Percentiles rank a stretch among this genome's conserved stretches.
Evolutionary conservation across 1,284 basidiomycete genomes (phyloP).

Genomic region (Cutaneotrichosporon mucoides): DNA sequence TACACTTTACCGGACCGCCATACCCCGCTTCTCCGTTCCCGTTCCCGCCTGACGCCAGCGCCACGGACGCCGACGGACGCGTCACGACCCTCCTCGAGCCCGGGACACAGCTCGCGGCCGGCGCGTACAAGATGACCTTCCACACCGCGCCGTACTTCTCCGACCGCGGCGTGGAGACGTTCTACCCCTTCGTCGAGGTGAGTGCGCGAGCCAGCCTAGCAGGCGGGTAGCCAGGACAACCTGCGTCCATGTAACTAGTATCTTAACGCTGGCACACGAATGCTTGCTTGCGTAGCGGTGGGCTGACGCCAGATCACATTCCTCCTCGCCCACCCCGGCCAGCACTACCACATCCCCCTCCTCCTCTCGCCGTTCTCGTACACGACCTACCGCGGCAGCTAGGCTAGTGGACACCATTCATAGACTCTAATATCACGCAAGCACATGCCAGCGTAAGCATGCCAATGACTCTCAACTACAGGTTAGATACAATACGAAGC

Average conservation of each 20-base stretch:
- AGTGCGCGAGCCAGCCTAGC: slow-evolving; percentile 4
- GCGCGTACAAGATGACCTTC: slow-evolving; percentile 79
- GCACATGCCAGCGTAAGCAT: background rate
- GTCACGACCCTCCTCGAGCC: slow-evolving; percentile 65
- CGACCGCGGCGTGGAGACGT: slow-evolving; percentile 59
- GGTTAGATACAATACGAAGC: background rate
- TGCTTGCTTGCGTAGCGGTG: too few species aligned
- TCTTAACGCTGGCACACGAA: too few species aligned
- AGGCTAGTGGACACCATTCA: slow-evolving; percentile 10
- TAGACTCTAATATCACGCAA: background rate
- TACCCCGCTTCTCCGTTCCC: background rate
- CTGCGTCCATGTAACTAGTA: too few species aligned
- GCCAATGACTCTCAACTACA: background rate
- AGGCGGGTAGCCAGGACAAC: too few species aligned
- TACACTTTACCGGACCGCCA: background rate
- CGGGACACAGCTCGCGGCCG: slow-evolving; percentile 56
- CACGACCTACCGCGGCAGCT: slow-evolving; percentile 87
- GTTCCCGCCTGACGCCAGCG: slow-evolving; percentile 48
- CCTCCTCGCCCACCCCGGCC: slow-evolving; percentile 61
- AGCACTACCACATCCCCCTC: slow-evolving; percentile 88
- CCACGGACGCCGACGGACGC: slow-evolving; percentile 76
- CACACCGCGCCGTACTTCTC: slow-evolving; percentile 78
- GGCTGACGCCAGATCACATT: slow-evolving; percentile 63
- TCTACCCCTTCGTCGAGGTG: slow-evolving; percentile 65
- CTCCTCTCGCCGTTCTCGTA: slow-evolving; percentile 87